Evolutionary conservation across 1,139 yeast genomes (phyloP).

Genomic region (Meyerozyma carpophila): DNA sequence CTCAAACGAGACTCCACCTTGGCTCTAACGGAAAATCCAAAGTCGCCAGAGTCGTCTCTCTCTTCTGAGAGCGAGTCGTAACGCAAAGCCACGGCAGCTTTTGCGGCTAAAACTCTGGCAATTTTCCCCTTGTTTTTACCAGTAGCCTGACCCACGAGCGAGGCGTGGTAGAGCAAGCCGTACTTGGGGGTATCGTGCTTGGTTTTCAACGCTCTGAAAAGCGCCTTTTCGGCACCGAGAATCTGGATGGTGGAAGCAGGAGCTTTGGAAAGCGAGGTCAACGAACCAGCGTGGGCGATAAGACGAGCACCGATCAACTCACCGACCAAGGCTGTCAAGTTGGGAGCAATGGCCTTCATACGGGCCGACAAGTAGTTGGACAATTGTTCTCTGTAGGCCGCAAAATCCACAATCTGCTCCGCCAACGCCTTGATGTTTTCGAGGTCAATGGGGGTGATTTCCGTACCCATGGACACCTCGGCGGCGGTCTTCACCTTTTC

Average conservation of each 20-base stretch:
- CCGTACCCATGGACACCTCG: conserved; percentile 98
- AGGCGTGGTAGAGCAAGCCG: conserved; percentile 95
- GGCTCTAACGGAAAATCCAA: conserved; percentile 87
- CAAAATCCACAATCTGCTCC: conserved; percentile 88
- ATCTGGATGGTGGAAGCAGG: conserved; percentile 99
- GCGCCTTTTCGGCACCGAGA: conserved; percentile 98
- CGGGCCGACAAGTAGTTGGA: conserved; percentile 84
- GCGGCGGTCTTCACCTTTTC: conserved; percentile 87
- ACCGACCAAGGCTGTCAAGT: conserved; percentile 90
- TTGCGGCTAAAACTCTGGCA: conserved; percentile 98
- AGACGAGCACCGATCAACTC: conserved; percentile 98
- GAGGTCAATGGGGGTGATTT: conserved; percentile 84
- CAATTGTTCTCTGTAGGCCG: conserved; percentile 91
- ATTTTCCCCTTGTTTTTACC: conserved; percentile 98
- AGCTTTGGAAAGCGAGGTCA: conserved; percentile 90
- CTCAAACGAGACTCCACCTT: conserved; percentile 94
- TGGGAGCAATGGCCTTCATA: conserved; percentile 98
- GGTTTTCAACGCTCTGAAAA: conserved; percentile 96
- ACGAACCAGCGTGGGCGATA: conserved; percentile 95
- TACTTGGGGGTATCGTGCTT: conserved; percentile 98
- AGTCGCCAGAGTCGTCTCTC: conserved; percentile 89
- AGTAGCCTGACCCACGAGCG: conserved; percentile 94
- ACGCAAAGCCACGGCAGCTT: conserved; percentile 94
- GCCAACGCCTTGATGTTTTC: conserved; percentile 85
- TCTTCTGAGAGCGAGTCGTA: conserved; percentile 97